Evolutionary conservation across 495 filamentous ascomycete species (phyloP).

Genomic region (Recurvomyces mirabilis): DNA sequence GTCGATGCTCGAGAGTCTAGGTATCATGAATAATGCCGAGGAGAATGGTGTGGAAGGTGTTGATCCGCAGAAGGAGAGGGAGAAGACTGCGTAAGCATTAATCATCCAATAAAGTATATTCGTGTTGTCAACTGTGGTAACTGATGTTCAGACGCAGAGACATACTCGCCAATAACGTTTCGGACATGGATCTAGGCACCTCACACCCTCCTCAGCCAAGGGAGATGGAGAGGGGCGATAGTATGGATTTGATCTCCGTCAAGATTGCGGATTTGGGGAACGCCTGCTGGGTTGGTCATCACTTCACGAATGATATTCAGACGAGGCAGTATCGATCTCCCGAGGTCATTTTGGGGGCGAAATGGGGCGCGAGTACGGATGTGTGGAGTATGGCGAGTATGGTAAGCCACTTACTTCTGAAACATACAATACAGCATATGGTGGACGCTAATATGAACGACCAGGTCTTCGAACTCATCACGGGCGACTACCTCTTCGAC

Average conservation of each 20-base stretch:
- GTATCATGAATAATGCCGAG: constrained; percentile 34
- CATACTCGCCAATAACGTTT: constrained; percentile 80
- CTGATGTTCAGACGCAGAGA: constrained; percentile 46
- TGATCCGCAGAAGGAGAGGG: constrained; percentile 67
- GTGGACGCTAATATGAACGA: neutral
- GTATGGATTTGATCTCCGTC: constrained; percentile 77
- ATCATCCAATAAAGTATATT: neutral
- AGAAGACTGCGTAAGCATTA: constrained; percentile 79
- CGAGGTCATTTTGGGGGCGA: constrained; percentile 90
- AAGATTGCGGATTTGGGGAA: constrained; percentile 99
- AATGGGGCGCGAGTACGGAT: constrained; percentile 98
- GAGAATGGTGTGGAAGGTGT: constrained; percentile 43
- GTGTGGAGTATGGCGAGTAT: constrained; percentile 99
- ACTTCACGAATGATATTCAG: constrained; percentile 99
- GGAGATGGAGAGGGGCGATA: constrained; percentile 41
- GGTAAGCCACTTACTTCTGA: too few relatives aligned
- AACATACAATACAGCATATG: constrained; percentile 1
- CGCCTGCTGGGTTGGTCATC: constrained; percentile 95
- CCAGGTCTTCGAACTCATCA: constrained; percentile 96
- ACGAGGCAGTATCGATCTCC: constrained; percentile 95
- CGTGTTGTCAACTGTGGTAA: constrained; percentile 7
- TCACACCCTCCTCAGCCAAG: constrained; percentile 32
- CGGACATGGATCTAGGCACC: constrained; percentile 88
- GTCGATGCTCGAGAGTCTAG: constrained; percentile 50
- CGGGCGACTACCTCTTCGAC: constrained; percentile 97